Evolutionary conservation across 177 flowering plant genomes (phyloP).

Genomic region (Vitis hybrid): DNA sequence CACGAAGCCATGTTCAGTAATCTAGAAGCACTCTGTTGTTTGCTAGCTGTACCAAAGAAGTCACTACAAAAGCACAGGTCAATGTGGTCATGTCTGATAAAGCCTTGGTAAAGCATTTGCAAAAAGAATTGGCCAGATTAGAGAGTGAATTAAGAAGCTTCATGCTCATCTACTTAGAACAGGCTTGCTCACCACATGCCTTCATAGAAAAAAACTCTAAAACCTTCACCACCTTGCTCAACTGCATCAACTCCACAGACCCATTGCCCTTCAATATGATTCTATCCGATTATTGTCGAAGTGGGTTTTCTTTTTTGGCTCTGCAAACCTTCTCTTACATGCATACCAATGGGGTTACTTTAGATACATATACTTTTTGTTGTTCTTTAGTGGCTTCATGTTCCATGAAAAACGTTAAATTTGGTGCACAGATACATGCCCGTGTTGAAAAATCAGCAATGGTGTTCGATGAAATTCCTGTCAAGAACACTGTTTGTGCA

Average conservation of each 20-base stretch:
- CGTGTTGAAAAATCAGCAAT: slow-evolving; percentile 37
- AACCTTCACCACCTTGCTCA: slow-evolving; percentile 38
- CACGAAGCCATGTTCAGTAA: slow-evolving; percentile 53
- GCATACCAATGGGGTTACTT: slow-evolving; percentile 40
- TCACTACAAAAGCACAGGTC: slow-evolving; percentile 53
- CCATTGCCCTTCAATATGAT: slow-evolving; percentile 55
- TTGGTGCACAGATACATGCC: slow-evolving; percentile 54
- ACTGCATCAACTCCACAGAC: slow-evolving; percentile 33
- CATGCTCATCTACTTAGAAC: slow-evolving; percentile 47
- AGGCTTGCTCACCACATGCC: slow-evolving; percentile 38
- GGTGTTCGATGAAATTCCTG: slow-evolving; percentile 78
- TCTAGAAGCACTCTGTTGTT: slow-evolving; percentile 56
- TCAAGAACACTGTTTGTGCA: slow-evolving; percentile 63
- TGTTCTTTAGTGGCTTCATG: slow-evolving; percentile 49
- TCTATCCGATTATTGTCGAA: slow-evolving; percentile 43
- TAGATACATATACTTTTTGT: slow-evolving; percentile 64
- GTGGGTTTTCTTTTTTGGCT: slow-evolving; percentile 40
- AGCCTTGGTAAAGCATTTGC: slow-evolving; percentile 60
- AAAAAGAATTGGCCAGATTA: slow-evolving; percentile 51
- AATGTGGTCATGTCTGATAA: slow-evolving; percentile 66
- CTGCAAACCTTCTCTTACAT: slow-evolving; percentile 53
- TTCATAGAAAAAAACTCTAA: slow-evolving; percentile 10
- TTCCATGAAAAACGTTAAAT: slow-evolving; percentile 15
- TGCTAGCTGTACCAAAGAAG: slow-evolving; percentile 59
- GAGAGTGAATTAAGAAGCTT: slow-evolving; percentile 50